phyloP scores from a whole-genome alignment of 257 asterid genomes.

The Solanum corneliomulleri region DNA sequence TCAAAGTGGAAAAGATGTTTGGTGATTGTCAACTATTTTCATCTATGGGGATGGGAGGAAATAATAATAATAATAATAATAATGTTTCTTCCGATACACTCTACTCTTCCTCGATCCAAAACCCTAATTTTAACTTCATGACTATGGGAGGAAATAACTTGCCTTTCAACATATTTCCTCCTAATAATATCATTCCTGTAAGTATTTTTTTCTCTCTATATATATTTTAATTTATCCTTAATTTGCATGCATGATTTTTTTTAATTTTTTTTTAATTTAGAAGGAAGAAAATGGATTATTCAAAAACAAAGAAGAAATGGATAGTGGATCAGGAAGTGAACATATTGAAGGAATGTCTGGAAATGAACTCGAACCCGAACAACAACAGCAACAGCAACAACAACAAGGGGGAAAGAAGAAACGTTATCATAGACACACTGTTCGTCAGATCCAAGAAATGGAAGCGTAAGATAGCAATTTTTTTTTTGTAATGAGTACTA shows the following conservation, averaged over 20 bases:
- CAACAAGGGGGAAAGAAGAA: slow-evolving; percentile 38
- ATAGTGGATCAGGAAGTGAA: slow-evolving; percentile 86
- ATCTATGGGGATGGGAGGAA: slow-evolving; percentile 52
- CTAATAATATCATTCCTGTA: slow-evolving; percentile 42
- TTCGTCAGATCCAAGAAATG: slow-evolving; percentile 97
- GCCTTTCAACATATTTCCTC: slow-evolving; percentile 81
- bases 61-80: slow-evolving; percentile 7
- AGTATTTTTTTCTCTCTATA: not conserved
- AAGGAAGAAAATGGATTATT: slow-evolving; percentile 63
- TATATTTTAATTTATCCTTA: not conserved
- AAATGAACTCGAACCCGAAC: slow-evolving; percentile 47
- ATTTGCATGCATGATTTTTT: not conserved
- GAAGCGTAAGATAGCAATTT: slow-evolving; percentile 38
- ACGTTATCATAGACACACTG: slow-evolving; percentile 90
- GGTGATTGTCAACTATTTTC: slow-evolving; percentile 89
- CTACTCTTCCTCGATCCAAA: slow-evolving; percentile 35
- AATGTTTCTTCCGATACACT: slow-evolving; percentile 22
- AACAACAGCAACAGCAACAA: slow-evolving; percentile 18
- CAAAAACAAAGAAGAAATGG: slow-evolving; percentile 66
- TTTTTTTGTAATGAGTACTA: too few relatives aligned
- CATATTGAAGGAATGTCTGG: slow-evolving; percentile 63
- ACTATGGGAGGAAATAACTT: slow-evolving; percentile 28
- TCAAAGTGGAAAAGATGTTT: slow-evolving; percentile 34
- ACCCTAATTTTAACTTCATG: slow-evolving; percentile 79
- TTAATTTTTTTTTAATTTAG: not conserved